Evolutionary conservation across 2,329 filamentous ascomycete species (phyloP), one percentile per base, ranked within the genome.

Genomic region (Penicillium sp.): DNA sequence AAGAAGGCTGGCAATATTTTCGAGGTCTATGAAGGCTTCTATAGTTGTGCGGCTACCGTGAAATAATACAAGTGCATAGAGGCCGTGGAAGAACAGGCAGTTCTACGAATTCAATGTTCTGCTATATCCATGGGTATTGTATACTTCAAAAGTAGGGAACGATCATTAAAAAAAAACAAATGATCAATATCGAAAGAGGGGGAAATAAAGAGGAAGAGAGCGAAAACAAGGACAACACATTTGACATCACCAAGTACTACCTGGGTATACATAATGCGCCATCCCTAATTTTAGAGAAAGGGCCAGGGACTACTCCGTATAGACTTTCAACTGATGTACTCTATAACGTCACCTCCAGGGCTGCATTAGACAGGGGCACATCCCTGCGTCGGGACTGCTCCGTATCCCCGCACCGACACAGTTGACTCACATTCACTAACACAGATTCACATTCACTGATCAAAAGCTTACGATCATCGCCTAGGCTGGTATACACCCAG

Each of bases 271-370:
- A 21, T 21, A 21, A 21, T 21, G 18, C 18, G 18, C 18, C 18
- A 21, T 21, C 18, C 18, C 18, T 21, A 21, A 21, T 21, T 16
- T 34, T 15, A 7, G 16, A 12, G 34, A 49, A 35, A 44, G 45
- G 47, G 25, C n/a, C 47, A 31, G 29, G 15, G 16, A 25, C 15
- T 34, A 16, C 18, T 21, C 18, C 18, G 18, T 21, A 23, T 23
- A 5, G 8, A 23, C 37, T 34, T 13, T 13, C 4, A 29, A 16
- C 6, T 32, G 41, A 13, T 54, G 50, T 10, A 10, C n/a, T 31
- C 35, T 46, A 57, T 61, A 64, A 62, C 61, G 55, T 61, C 53
- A 60, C 60, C 53, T 58, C 53, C 59, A 39, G 23, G 18, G 18
- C 27, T 16, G 12, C 39, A n/a, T 41, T 25, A 13, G 4, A 8